Base-by-base conservation (phyloP, 2,329 filamentous ascomycete genomes). In the Paracoccidioides brasiliensis region DNA sequence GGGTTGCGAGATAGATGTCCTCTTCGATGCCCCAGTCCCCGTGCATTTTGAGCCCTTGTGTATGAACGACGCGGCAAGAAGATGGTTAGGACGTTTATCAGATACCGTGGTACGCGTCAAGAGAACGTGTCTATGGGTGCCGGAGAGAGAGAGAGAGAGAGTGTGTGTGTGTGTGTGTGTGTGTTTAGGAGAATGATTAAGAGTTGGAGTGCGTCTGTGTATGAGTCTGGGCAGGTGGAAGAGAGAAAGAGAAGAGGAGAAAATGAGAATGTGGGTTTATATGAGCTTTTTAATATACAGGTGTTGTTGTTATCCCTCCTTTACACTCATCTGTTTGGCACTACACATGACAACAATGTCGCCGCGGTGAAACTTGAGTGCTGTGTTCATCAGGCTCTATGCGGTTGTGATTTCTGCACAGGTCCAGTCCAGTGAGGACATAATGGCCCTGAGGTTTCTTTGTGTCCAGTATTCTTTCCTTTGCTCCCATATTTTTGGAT, bases 1-100 rank as follows among this genome's bases (percentile, higher is more conserved):
- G 42, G 49, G 60, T 53, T 32, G 58, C 55, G 49, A 62, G 38
- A 52, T 60, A 59, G 42, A 59, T 43, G 15, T 62, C 53, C 40
- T 62, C 53, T 9, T 55, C 53, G n/a, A 52, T 30, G 10, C 41
- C 52, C 56, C 52, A 57, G 10, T 49, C 54, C 3, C 53, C 54
- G 42, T 61, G 53, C 53, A 56, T 59, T 9, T 41, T 53, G 15
- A 45, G 35, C n/a, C 37, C 46, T 50, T 40, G 41, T 43, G 45
- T 43, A 37, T 43, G 28, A 6, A 15, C 38, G 28, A 35, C 8
- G 7, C 44, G 44, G 30, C 5, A 12, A 22, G 15, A 30, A 41
- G 12, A 40, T 12, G n/a, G 37, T 14, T 15, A 10, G 15, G 30
- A n/a, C 6, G 22, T 15, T 28, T n/a, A 54, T 43, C 14, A 22